Evolutionary conservation across 139 green algal species (phyloP).

Genomic region (Coelastrella sp.): DNA sequence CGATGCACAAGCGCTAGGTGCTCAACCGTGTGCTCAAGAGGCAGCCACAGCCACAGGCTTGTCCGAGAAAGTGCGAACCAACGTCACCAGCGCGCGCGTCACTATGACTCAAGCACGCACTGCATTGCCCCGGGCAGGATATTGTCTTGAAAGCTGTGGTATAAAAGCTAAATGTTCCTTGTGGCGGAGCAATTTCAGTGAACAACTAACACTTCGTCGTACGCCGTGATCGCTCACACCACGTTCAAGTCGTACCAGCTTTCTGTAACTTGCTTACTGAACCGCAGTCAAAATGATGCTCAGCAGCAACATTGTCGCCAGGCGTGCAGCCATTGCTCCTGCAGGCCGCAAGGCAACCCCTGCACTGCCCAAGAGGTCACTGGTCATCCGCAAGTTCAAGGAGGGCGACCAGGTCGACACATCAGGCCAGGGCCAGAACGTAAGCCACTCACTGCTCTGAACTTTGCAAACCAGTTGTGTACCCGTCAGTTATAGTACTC

Average conservation of each 20-base stretch:
- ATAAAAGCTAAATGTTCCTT: not conserved
- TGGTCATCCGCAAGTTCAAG: slow-evolving; percentile 33
- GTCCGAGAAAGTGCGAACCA: not conserved
- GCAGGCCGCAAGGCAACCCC: slow-evolving; percentile 1
- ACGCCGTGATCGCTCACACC: too few relatives aligned
- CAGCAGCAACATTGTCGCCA: slow-evolving; percentile 29
- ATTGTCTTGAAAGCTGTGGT: not conserved
- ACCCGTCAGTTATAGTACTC: too few relatives aligned
- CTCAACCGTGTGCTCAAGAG: too few relatives aligned
- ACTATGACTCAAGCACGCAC: slow-evolving; percentile 5
- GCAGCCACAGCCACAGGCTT: not conserved
- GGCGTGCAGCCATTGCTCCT: slow-evolving; percentile 16
- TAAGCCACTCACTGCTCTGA: not conserved
- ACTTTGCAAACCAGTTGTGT: too few relatives aligned
- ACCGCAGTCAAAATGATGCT: slow-evolving; percentile 31
- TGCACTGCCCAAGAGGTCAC: not conserved
- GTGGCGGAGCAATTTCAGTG: too few relatives aligned
- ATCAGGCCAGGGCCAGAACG: slow-evolving; percentile 20
- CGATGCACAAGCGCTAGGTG: too few relatives aligned
- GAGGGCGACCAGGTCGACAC: slow-evolving; percentile 48
- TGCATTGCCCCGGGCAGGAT: not conserved
- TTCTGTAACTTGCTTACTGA: too few relatives aligned
- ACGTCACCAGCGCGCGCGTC: not conserved
- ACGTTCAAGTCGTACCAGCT: not conserved
- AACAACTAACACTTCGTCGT: too few relatives aligned